A percentile compares a stretch with the other conserved stretches of the same genome.
Evolutionary conservation across 2,329 filamentous ascomycete species (phyloP).

Genomic region (Ophiostoma triangulosporum): DNA sequence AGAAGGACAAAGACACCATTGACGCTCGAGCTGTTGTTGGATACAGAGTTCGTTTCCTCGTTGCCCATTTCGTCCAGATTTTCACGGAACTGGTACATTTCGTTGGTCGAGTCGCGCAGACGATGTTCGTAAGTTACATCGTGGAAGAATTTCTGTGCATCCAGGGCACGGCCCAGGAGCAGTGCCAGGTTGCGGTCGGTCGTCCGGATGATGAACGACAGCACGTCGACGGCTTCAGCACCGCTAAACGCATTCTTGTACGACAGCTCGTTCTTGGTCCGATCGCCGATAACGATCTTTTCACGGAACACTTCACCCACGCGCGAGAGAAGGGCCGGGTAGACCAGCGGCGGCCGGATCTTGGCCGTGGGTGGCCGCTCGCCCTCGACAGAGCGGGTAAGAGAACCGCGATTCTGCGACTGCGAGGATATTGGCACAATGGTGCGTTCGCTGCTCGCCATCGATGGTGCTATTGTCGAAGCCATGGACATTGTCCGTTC

Average conservation of each 20-base stretch:
- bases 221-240: constrained; percentile 85
- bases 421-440: constrained; percentile 10
- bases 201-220: constrained; percentile 93
- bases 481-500: constrained; percentile 79
- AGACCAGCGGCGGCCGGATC: constrained; percentile 71
- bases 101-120: constrained; percentile 79
- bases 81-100: constrained; percentile 95
- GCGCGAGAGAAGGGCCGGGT: constrained; percentile 83
- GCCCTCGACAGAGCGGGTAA: constrained; percentile 38
- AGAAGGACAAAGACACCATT: constrained; percentile 94
- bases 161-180: constrained; percentile 76
- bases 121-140: constrained; percentile 97
- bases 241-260: constrained; percentile 97
- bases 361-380: constrained; percentile 45
- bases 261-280: constrained; percentile 89
- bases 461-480: constrained; percentile 58
- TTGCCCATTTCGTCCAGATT: constrained; percentile 77
- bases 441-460: constrained; percentile 44
- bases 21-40: constrained; percentile 30
- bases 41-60: constrained; percentile 45
- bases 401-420: constrained; percentile 37
- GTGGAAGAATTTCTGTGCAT: constrained; percentile 98
- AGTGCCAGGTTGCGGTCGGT: constrained; percentile 90
- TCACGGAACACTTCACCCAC: constrained; percentile 88
- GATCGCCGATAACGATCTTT: constrained; percentile 71